These are phyloP conservation scores for Salisapilia sapeloensis DNA, from an alignment of 352 stramenopile species.

Conservation along the genomic window DNA sequence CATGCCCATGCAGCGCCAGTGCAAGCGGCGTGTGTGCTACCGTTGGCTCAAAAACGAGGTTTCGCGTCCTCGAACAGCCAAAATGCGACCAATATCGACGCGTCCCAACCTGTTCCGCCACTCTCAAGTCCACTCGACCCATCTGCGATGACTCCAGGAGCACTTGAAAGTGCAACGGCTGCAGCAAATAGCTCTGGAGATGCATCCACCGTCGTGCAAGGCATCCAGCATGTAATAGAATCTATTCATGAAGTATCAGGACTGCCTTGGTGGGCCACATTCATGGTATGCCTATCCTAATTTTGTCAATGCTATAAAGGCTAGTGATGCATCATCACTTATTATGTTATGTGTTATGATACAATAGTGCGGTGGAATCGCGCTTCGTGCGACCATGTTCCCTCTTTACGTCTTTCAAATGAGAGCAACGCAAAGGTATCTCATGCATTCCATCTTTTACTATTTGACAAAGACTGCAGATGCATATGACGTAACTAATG, in stretches of 20 bases:
- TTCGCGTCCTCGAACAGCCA: no score
- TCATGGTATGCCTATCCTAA: conserved; percentile 12
- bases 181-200: no score
- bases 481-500: neutral
- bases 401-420: conserved; percentile 62
- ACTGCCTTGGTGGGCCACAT: conserved; percentile 60
- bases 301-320: neutral
- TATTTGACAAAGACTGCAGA: neutral
- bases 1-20: no score
- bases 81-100: no score
- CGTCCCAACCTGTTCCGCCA: no score
- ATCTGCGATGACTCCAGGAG: no score
- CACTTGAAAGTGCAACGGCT: no score
- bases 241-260: conserved; percentile 41
- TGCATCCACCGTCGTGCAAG: conserved; percentile 21
- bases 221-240: conserved; percentile 38
- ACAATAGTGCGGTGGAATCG: conserved; percentile 7
- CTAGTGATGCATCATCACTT: neutral
- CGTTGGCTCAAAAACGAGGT: no score
- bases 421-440: conserved; percentile 34
- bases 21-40: no score
- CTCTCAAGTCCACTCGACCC: no score
- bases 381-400: conserved; percentile 46
- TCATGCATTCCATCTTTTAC: conserved; percentile 1
- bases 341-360: neutral